These are phyloP conservation scores for Pugionium cornutum DNA, from an alignment of 345 rosid genomes.

Conservation along the genomic window DNA sequence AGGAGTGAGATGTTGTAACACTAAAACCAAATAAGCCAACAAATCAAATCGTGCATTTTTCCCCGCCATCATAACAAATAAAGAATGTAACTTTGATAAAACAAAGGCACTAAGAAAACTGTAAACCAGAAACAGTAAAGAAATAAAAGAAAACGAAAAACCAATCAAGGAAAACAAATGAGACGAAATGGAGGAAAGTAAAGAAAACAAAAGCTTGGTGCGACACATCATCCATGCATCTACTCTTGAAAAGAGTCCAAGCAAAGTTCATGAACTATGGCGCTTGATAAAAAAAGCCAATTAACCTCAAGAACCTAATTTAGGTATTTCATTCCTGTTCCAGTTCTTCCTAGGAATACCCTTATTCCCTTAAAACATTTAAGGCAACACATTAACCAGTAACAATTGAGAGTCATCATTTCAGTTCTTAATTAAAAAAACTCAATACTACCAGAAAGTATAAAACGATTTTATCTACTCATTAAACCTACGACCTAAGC, in stretches of 20 bases:
- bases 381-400: neutral
- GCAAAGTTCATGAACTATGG: neutral
- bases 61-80: conserved; percentile 5
- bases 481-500: neutral
- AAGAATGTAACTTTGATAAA: conserved; percentile 1
- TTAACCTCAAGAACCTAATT: conserved; percentile 10
- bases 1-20: neutral
- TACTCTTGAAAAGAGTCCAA: conserved; percentile 6
- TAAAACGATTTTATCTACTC: neutral
- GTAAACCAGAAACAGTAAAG: conserved; percentile 1
- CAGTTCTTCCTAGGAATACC: neutral
- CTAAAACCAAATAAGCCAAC: conserved; percentile 22
- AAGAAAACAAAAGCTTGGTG: conserved; percentile 18
- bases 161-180: conserved; percentile 6
- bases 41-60: neutral
- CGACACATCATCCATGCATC: neutral
- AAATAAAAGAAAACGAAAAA: conserved; percentile 5
- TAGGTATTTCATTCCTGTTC: neutral
- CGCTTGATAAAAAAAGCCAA: neutral
- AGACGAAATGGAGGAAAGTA: neutral
- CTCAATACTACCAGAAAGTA: conserved; percentile 1
- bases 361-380: neutral
- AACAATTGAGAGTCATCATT: neutral
- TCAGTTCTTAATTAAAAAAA: too few relatives aligned
- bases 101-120: conserved; percentile 1